Conservation (phyloP, 768 basidiomycete genomes). For the Panaeolus papilionaceus region DNA sequence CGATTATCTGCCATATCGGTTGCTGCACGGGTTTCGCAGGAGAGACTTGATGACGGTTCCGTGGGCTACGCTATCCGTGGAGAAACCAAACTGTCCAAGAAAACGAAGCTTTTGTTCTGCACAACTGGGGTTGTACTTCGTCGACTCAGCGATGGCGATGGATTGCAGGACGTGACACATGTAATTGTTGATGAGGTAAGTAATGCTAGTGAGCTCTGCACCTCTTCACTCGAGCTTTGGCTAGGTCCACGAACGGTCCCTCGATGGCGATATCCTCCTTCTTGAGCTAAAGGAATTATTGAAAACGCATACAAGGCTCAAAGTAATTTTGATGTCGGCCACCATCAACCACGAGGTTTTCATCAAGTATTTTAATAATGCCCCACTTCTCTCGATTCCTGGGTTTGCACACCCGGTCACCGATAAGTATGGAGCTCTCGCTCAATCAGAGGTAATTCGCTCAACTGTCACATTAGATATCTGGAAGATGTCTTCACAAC, state of each 20-base stretch:
- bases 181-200: slow-evolving; percentile 89
- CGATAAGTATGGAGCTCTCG: slow-evolving; percentile 62
- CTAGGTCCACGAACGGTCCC: slow-evolving; percentile 90
- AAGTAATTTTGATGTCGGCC: slow-evolving; percentile 91
- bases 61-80: slow-evolving; percentile 93
- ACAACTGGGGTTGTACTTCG: slow-evolving; percentile 94
- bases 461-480: slow-evolving; percentile 53
- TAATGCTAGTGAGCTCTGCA: neutral
- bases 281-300: slow-evolving; percentile 84
- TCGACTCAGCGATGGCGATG: slow-evolving; percentile 76
- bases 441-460: neutral
- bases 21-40: slow-evolving; percentile 84
- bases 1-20: slow-evolving; percentile 90
- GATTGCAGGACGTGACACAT: slow-evolving; percentile 75
- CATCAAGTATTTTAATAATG: slow-evolving; percentile 78
- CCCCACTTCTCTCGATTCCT: slow-evolving; percentile 84
- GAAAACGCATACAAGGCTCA: slow-evolving; percentile 65
- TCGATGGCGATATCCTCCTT: slow-evolving; percentile 90
- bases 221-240: neutral
- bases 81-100: slow-evolving; percentile 69
- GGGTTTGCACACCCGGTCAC: slow-evolving; percentile 81
- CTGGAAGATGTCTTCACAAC: slow-evolving; percentile 78
- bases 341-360: slow-evolving; percentile 94
- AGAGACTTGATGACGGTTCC: slow-evolving; percentile 76
- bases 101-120: slow-evolving; percentile 85